phyloP scores from a whole-genome alignment of 192 early-diverging fungal species.

The Chytriomyces sp. region DNA sequence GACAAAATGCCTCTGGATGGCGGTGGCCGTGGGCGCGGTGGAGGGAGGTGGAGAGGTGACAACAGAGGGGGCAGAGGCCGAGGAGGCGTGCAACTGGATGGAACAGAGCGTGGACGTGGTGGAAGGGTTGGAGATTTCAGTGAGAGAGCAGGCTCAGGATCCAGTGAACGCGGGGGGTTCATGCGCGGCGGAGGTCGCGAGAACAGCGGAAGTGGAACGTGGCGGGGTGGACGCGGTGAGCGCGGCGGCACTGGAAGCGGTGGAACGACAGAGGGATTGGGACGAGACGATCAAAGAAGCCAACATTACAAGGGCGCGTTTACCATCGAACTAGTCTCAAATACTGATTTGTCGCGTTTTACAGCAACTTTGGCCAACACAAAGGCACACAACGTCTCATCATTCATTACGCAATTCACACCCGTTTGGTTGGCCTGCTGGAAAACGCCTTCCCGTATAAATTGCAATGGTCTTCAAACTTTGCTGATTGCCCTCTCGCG shows the following conservation, averaged over 20 bases:
- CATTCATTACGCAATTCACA: not conserved
- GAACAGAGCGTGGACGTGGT: not conserved
- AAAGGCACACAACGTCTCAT: not conserved
- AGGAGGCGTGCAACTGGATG: not conserved
- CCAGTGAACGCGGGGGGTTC: not conserved
- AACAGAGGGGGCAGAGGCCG: not conserved
- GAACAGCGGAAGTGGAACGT: not conserved
- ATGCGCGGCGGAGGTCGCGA: not conserved
- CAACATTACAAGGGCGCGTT: not conserved
- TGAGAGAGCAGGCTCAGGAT: not conserved
- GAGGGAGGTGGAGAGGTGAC: not conserved
- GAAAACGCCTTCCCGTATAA: conserved; percentile 8
- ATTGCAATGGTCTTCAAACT: not conserved
- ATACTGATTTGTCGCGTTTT: conserved; percentile 9
- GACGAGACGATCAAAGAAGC: not conserved
- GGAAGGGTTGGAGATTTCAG: too few relatives aligned
- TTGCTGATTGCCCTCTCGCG: conserved; percentile 29
- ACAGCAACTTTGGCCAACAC: not conserved
- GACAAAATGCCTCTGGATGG: too few relatives aligned
- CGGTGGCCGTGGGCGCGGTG: conserved; percentile 10
- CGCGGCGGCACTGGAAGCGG: too few relatives aligned
- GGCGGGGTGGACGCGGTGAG: not conserved
- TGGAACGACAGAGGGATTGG: not conserved
- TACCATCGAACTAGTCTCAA: not conserved
- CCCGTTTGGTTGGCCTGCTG: conserved; percentile 27